These are phyloP conservation scores for Phytomonas francai DNA, from an alignment of 208 protist species.

Conservation along the genomic window DNA sequence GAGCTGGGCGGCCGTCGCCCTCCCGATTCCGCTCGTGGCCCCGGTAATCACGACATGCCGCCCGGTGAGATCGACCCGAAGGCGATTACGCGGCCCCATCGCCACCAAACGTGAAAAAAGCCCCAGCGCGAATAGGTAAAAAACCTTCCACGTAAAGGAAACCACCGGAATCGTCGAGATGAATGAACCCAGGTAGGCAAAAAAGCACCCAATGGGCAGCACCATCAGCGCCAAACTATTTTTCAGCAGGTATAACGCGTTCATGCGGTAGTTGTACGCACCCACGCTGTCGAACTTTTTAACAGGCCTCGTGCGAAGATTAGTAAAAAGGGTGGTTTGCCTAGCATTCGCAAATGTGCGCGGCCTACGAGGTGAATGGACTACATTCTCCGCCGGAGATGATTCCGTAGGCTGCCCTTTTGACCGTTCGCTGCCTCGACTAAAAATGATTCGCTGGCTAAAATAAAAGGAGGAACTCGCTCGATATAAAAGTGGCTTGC, in stretches of 20 bases:
- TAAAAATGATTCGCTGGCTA: not conserved
- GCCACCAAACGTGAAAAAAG: slow-evolving; percentile 31
- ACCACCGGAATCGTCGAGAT: slow-evolving; percentile 21
- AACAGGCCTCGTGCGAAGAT: slow-evolving; percentile 32
- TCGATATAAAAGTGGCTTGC: not conserved
- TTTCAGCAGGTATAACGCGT: slow-evolving; percentile 56
- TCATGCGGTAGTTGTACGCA: slow-evolving; percentile 60
- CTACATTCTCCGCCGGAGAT: not conserved
- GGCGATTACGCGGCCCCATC: slow-evolving; percentile 28
- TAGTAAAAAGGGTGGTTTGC: slow-evolving; percentile 58
- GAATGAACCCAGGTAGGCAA: slow-evolving; percentile 30
- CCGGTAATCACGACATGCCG: slow-evolving; percentile 63
- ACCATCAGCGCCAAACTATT: slow-evolving; percentile 42
- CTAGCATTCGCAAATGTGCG: slow-evolving; percentile 43
- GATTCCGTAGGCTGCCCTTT: not conserved
- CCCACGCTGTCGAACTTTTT: slow-evolving; percentile 67
- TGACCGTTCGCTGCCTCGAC: not conserved
- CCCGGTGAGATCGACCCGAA: slow-evolving; percentile 34
- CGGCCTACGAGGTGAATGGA: slow-evolving; percentile 5
- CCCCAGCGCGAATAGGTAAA: slow-evolving; percentile 31
- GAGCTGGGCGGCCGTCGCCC: slow-evolving; percentile 55
- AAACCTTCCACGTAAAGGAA: slow-evolving; percentile 29
- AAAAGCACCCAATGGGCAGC: slow-evolving; percentile 44
- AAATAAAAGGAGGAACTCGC: not conserved
- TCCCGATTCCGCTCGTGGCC: slow-evolving; percentile 66